Evolutionary conservation across 2,329 filamentous ascomycete species (phyloP), one percentile per base, ranked within the genome.

Genomic region (Cordyceps javanica): DNA sequence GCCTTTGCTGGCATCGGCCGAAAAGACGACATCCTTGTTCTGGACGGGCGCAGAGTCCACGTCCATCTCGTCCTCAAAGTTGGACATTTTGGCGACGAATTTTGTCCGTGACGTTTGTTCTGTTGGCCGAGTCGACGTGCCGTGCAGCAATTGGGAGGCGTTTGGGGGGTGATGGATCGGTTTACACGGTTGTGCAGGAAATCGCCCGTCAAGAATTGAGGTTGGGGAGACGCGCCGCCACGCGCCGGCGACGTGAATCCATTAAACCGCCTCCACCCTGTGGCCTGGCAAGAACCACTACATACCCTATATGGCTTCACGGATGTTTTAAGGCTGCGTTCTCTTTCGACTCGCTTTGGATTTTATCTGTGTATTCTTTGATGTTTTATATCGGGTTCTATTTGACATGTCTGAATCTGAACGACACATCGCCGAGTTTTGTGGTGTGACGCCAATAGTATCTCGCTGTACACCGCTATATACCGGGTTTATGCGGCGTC

Each of bases 1-100:
- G 70, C 93, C 92, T 73, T 97, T 96, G 62, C 81, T 83, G 64
- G 85, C 83, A 61, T 89, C 86, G 26, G 90, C 88, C 57, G 86
- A 89, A 74, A 97, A 97, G 58, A 71, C 73, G 59, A 84, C 71
- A 64, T 80, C 78, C 59, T 75, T 77, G 61, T 75, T 74, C 38
- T 71, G 65, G 28, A 71, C 68, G 25, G 77, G 76, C 62, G 69
- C 77, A 25, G 45, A 50, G 64, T 85, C 82, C 38, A 85, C 72
- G 63, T 85, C 82, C 82, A 85, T 85, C 58, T 82, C 81, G 64
- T 85, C 81, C 60, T 79, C 82, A 59, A 75, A 79, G 64, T 85
- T 82, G 0, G 82, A 85, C 82, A 85, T 56, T 16, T 21, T 49
- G 39, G 54, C 44, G 25, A 25, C 23, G 41, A 13, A n/a, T n/a